phyloP scores from a whole-genome alignment of 2,329 filamentous ascomycete genomes.

The Fusarium sublunatum region DNA sequence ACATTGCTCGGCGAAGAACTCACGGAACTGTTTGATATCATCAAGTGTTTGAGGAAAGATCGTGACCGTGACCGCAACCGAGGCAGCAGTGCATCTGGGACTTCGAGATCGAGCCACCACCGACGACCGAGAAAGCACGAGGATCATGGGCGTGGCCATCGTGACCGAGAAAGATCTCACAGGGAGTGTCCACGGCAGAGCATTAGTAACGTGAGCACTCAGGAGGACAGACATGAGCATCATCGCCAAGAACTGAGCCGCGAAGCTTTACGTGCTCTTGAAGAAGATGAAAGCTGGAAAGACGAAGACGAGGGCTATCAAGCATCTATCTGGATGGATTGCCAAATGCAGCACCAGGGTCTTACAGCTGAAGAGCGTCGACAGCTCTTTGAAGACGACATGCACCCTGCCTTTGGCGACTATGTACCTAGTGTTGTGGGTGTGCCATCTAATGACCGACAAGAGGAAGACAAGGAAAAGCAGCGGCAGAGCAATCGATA shows the following conservation, averaged over 20 bases:
- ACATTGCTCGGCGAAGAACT: constrained; percentile 25
- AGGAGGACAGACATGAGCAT: background rate
- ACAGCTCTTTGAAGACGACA: constrained; percentile 18
- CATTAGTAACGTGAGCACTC: background rate
- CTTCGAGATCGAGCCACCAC: background rate
- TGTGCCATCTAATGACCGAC: background rate
- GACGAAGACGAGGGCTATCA: constrained; percentile 7
- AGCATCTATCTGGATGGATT: constrained; percentile 34
- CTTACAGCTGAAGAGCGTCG: constrained; percentile 19
- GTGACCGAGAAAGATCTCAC: background rate
- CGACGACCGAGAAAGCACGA: background rate
- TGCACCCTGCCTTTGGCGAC: constrained; percentile 38
- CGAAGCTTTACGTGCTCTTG: background rate
- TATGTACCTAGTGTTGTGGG: constrained; percentile 17
- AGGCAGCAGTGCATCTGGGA: background rate
- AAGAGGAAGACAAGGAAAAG: background rate
- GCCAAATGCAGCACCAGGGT: constrained; percentile 19
- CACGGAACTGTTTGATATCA: background rate
- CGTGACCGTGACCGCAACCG: background rate
- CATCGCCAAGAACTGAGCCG: background rate
- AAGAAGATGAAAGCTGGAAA: constrained; percentile 1
- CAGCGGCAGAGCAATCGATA: background rate
- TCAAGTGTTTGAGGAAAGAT: constrained; percentile 6
- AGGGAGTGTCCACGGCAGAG: background rate
- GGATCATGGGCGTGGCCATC: background rate